Percentiles rank a stretch among this genome's conserved stretches.
Conservation (phyloP, 129 eudicot genomes). For the Tanacetum coccineum region DNA sequence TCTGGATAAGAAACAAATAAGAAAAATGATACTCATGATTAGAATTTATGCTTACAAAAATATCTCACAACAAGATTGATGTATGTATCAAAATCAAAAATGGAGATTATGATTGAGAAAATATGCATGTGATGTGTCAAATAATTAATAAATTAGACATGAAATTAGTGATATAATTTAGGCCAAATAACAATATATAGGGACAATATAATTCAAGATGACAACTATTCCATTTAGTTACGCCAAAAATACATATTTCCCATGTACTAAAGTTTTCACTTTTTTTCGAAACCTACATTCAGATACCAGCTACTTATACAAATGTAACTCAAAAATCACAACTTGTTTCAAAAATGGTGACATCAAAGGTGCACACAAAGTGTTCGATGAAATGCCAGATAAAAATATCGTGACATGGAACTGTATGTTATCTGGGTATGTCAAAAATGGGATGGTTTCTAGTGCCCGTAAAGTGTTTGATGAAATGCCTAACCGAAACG, state of each 20-base stretch:
- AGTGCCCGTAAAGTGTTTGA: slow-evolving; percentile 45
- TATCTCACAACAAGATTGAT: too few relatives aligned
- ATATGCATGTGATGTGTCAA: too few relatives aligned
- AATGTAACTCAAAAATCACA: slow-evolving; percentile 49
- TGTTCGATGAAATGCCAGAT: slow-evolving; percentile 46
- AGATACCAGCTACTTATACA: slow-evolving; percentile 32
- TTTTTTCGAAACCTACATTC: slow-evolving; percentile 7
- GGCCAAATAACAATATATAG: too few relatives aligned
- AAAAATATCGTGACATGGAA: slow-evolving; percentile 66
- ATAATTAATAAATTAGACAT: too few relatives aligned
- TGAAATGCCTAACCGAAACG: slow-evolving; percentile 53
- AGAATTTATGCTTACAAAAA: too few relatives aligned
- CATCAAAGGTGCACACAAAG: slow-evolving; percentile 34
- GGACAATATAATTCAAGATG: too few relatives aligned
- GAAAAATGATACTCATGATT: too few relatives aligned
- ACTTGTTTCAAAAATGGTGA: slow-evolving; percentile 47
- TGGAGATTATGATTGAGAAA: too few relatives aligned
- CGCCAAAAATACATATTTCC: slow-evolving; percentile 6
- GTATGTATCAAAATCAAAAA: too few relatives aligned
- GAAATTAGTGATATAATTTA: too few relatives aligned
- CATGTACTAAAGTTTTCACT: slow-evolving; percentile 9
- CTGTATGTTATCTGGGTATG: slow-evolving; percentile 57
- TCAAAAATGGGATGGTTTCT: slow-evolving; percentile 35
- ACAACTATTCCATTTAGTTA: too few relatives aligned
- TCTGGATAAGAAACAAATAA: too few relatives aligned